Percentiles rank a stretch among this genome's conserved stretches.
phyloP scores from a whole-genome alignment of 1,139 yeast genomes.

The Saccharomyces hybrid region DNA sequence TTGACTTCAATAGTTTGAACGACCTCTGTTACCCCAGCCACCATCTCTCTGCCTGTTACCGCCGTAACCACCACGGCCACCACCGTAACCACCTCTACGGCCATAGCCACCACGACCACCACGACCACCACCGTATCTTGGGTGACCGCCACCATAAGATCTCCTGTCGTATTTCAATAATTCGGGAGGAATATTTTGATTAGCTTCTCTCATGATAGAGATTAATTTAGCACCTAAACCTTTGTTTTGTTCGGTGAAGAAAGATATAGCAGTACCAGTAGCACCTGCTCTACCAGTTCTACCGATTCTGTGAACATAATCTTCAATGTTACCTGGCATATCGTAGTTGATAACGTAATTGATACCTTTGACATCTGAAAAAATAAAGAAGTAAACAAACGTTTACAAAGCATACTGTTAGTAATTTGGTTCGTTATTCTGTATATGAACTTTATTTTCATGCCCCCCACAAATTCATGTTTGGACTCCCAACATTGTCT shows the following conservation, averaged over 20 bases:
- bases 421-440: conserved; percentile 8
- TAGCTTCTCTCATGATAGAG: conserved; percentile 90
- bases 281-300: conserved; percentile 99
- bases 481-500: background rate
- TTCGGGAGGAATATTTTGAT: conserved; percentile 73
- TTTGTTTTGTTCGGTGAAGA: conserved; percentile 83
- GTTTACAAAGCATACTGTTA: conserved; percentile 7
- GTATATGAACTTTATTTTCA: background rate
- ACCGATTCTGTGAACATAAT: conserved; percentile 73
- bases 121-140: conserved; percentile 55
- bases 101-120: conserved; percentile 44
- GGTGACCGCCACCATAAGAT: conserved; percentile 30
- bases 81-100: conserved; percentile 34
- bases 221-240: conserved; percentile 87
- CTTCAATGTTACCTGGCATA: conserved; percentile 97
- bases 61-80: conserved; percentile 31
- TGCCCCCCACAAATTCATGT: background rate
- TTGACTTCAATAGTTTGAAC: conserved; percentile 3
- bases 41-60: conserved; percentile 25
- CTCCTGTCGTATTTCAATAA: conserved; percentile 43
- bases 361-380: conserved; percentile 91
- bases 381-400: conserved; percentile 7
- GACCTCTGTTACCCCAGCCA: conserved; percentile 26
- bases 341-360: conserved; percentile 89
- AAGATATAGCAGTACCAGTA: conserved; percentile 89